phyloP scores from a whole-genome alignment of 2,329 filamentous ascomycete genomes.

The Magnaporthiopsis incrustans region DNA sequence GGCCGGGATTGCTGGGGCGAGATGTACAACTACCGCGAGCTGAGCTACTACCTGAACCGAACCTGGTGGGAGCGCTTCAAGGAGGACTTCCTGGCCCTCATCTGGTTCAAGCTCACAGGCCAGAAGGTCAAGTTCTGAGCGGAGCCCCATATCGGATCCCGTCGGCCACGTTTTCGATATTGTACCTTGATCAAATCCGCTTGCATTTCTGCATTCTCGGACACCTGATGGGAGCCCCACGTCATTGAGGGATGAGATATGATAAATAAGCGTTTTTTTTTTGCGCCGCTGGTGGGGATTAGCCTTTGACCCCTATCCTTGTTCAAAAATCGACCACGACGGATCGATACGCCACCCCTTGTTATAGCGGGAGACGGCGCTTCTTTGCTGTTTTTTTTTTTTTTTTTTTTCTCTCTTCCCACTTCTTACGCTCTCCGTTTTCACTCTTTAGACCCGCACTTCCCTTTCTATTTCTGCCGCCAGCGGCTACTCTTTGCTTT shows the following conservation, averaged over 20 bases:
- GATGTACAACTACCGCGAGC: slow-evolving; percentile 90
- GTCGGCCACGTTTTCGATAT: neutral
- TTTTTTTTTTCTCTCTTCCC: neutral
- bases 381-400: neutral
- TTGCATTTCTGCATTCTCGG: neutral
- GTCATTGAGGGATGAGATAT: neutral
- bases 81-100: slow-evolving; percentile 52
- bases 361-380: neutral
- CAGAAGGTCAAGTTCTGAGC: slow-evolving; percentile 47
- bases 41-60: slow-evolving; percentile 85
- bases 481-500: neutral
- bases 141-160: neutral
- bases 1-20: slow-evolving; percentile 96
- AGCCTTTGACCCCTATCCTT: neutral
- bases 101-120: slow-evolving; percentile 58
- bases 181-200: neutral
- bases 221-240: neutral
- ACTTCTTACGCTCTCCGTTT: neutral
- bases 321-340: neutral
- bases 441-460: neutral
- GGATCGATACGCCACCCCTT: neutral
- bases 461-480: neutral
- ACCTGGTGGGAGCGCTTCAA: slow-evolving; percentile 71
- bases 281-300: neutral
- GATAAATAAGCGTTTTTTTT: neutral